Evolutionary conservation across 2,329 filamentous ascomycete genomes (phyloP).

Genomic region (Neurospora sp.): DNA sequence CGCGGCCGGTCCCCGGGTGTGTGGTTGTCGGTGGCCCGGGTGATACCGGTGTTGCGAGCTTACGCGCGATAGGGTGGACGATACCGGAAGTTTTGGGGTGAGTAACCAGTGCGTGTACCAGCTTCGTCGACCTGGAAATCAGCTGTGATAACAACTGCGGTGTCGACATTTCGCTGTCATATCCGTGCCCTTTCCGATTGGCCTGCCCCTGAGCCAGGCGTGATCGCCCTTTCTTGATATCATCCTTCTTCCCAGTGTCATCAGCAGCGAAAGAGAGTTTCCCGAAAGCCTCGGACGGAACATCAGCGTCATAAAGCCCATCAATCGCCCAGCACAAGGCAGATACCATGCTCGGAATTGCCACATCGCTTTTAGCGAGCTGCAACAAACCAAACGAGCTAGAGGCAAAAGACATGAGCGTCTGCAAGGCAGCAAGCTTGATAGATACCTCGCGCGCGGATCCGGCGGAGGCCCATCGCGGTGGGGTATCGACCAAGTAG

Average conservation of each 20-base stretch:
- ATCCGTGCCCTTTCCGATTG: background rate
- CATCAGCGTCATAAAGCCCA: conserved; percentile 56
- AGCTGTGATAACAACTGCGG: conserved; percentile 30
- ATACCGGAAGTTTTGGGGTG: conserved; percentile 33
- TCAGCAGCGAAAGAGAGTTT: background rate
- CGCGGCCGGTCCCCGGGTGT: background rate
- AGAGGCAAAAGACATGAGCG: conserved; percentile 50
- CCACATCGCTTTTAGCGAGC: conserved; percentile 57
- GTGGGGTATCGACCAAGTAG: conserved; percentile 46
- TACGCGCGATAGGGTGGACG: conserved; percentile 54
- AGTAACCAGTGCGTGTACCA: conserved; percentile 45
- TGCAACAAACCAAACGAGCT: conserved; percentile 54
- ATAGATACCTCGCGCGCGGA: conserved; percentile 28
- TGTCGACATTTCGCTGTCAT: conserved; percentile 5
- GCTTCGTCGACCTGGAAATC: conserved; percentile 36
- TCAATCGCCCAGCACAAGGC: conserved; percentile 58
- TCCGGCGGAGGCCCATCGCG: conserved; percentile 28
- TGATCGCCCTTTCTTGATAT: background rate
- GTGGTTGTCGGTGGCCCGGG: background rate
- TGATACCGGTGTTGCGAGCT: conserved; percentile 38
- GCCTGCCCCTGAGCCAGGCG: background rate
- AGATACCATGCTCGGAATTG: conserved; percentile 65
- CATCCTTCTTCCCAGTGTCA: background rate
- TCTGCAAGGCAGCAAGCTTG: conserved; percentile 38
- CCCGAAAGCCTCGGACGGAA: conserved; percentile 21